Base-by-base conservation (phyloP, 148 eudicot species). In the Chenopodium suecicum region DNA sequence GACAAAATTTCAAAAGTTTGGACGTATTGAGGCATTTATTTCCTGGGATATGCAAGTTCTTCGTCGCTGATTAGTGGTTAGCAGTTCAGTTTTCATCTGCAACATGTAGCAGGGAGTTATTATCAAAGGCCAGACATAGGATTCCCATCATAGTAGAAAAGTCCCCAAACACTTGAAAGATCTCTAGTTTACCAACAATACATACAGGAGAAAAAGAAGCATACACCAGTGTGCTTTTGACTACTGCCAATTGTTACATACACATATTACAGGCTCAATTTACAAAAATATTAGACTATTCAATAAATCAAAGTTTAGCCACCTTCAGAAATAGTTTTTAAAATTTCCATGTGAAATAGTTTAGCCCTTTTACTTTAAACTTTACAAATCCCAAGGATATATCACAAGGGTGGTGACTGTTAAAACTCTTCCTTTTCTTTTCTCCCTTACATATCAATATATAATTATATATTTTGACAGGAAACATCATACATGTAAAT, bases 11-110 rank as follows among this genome's bases (percentile, higher is more conserved):
- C 34, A 23, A 29, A 76, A 34, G 31, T 44, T 20, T n/a, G 13
- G 69, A 22, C 52, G 62, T 11, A 22, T 44, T 37, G 79, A 31
- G 70, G 22, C 70, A 60, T 48, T 5, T 54, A 31, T 79, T 37
- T 56, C 47, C 80, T 50, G 23, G 41, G 76, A 13, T 50, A 78
- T 34, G 60, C 4, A 47, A 58, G 68, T 48, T 71, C 70, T 72
- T 73, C 46, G 58, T 34, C 58, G 77, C 27, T 72, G 69, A 58
- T 80, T 76, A 60, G 76, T 71, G 56, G 75, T 70, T 71, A 72
- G 52, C 54, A 37, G n/a, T 13, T 71, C 58, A 71, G 54, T 62
- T 63, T 71, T 58, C 67, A 73, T 46, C 82, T 58, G 82, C 77
- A 29, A 58, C 23, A 60, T 11, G 56, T 71, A 80, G 46, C 65